Conservation (phyloP, 805 yeast species). For the Metschnikowia continentalis region DNA sequence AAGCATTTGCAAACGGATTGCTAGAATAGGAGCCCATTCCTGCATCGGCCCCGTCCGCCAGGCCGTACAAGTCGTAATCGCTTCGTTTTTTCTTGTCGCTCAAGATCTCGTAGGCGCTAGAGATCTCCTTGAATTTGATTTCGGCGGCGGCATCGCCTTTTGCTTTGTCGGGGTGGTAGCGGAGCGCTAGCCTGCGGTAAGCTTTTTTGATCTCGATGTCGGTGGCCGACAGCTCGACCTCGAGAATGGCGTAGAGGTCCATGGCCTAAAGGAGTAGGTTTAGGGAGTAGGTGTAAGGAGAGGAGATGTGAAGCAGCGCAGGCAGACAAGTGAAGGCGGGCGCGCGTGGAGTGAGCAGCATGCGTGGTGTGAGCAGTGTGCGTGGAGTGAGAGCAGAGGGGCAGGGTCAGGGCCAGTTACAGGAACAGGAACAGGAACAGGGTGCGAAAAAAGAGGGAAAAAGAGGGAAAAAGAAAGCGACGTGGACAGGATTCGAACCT, state of each 20-base stretch:
- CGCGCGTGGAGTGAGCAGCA: too few species aligned
- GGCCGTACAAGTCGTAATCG: constrained; percentile 57
- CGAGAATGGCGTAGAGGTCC: constrained; percentile 62
- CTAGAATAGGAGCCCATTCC: constrained; percentile 24
- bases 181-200: constrained; percentile 76
- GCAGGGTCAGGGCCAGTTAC: neutral
- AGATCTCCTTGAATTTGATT: constrained; percentile 72
- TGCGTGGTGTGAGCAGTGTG: too few species aligned
- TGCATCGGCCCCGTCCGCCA: constrained; percentile 24
- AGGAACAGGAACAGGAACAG: too few species aligned
- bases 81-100: constrained; percentile 62
- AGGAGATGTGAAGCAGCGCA: neutral
- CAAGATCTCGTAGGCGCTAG: constrained; percentile 80
- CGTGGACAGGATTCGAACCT: constrained; percentile 27
- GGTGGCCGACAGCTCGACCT: constrained; percentile 62
- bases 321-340: too few species aligned
- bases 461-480: constrained; percentile 13
- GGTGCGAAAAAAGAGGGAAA: neutral
- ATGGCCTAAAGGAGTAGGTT: neutral
- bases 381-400: neutral
- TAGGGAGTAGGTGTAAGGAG: neutral
- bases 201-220: constrained; percentile 75
- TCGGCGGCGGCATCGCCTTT: constrained; percentile 68
- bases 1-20: constrained; percentile 35
- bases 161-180: constrained; percentile 87